These are phyloP conservation scores for Ulvella scutata DNA, from an alignment of 139 green algal species.

Conservation along the genomic window DNA sequence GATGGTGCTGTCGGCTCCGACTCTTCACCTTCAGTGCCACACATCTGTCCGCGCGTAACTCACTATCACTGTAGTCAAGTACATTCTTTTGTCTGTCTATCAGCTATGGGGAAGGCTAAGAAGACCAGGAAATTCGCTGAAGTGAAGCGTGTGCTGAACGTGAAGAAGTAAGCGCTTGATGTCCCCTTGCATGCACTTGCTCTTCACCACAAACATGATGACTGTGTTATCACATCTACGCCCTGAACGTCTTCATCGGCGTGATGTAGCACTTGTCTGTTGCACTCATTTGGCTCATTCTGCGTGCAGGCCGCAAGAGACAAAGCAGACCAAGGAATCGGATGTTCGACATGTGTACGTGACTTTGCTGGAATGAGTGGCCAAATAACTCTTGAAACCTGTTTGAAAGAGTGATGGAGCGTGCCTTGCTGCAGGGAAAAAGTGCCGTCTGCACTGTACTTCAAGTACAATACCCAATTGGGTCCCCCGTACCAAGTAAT, in stretches of 20 bases:
- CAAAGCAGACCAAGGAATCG: conserved; percentile 21
- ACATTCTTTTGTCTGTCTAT: too few species aligned
- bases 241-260: not conserved
- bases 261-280: not conserved
- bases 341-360: conserved; percentile 48
- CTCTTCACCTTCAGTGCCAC: too few species aligned
- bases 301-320: conserved; percentile 24
- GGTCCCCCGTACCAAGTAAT: conserved; percentile 95
- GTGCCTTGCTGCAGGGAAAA: conserved; percentile 47
- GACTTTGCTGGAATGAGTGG: not conserved
- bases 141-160: conserved; percentile 83
- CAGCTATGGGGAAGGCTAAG: conserved; percentile 95
- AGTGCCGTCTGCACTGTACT: conserved; percentile 81
- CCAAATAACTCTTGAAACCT: not conserved
- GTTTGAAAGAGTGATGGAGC: not conserved
- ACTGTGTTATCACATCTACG: not conserved
- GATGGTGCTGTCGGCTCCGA: too few species aligned
- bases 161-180: conserved; percentile 59
- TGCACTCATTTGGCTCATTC: not conserved
- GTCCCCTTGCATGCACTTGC: not conserved
- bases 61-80: too few species aligned
- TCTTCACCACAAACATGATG: not conserved
- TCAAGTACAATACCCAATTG: conserved; percentile 94
- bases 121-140: conserved; percentile 94
- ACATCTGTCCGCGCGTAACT: too few species aligned